Percentiles rank a stretch among this genome's conserved stretches.
Conservation (phyloP, 2,329 filamentous ascomycete species). For the Sclerotinia borealis region DNA sequence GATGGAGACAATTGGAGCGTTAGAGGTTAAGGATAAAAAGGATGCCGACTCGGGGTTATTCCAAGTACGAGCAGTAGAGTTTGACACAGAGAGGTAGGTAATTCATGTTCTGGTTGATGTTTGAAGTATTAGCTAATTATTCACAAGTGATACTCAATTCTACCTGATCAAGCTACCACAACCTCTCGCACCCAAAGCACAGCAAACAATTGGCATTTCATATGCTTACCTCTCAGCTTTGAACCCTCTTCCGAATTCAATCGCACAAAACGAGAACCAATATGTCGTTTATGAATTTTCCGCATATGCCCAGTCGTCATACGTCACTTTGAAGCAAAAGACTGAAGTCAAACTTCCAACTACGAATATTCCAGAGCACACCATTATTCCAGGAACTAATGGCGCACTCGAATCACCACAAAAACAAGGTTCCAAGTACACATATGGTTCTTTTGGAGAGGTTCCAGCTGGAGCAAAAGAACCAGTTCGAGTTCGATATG, state of each 20-base stretch:
- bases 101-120: not conserved
- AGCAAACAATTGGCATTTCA: slow-evolving; percentile 82
- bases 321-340: slow-evolving; percentile 87
- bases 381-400: slow-evolving; percentile 58
- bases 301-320: slow-evolving; percentile 76
- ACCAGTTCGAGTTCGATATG: slow-evolving; percentile 76
- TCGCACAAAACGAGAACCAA: slow-evolving; percentile 81
- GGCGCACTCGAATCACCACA: slow-evolving; percentile 58
- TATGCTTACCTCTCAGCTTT: slow-evolving; percentile 79
- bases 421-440: slow-evolving; percentile 79
- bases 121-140: slow-evolving; percentile 22
- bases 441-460: slow-evolving; percentile 83
- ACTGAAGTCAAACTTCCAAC: slow-evolving; percentile 89
- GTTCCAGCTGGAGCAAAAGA: slow-evolving; percentile 70
- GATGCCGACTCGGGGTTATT: slow-evolving; percentile 62
- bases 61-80: slow-evolving; percentile 60
- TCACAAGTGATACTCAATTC: slow-evolving; percentile 64
- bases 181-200: slow-evolving; percentile 67
- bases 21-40: slow-evolving; percentile 94
- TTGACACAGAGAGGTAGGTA: slow-evolving; percentile 58
- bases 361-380: slow-evolving; percentile 77
- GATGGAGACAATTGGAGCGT: slow-evolving; percentile 70
- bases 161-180: slow-evolving; percentile 74
- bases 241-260: slow-evolving; percentile 69
- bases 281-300: slow-evolving; percentile 83